Base-by-base conservation (phyloP, 306 rosid genomes). In the Rosa multiflora region DNA sequence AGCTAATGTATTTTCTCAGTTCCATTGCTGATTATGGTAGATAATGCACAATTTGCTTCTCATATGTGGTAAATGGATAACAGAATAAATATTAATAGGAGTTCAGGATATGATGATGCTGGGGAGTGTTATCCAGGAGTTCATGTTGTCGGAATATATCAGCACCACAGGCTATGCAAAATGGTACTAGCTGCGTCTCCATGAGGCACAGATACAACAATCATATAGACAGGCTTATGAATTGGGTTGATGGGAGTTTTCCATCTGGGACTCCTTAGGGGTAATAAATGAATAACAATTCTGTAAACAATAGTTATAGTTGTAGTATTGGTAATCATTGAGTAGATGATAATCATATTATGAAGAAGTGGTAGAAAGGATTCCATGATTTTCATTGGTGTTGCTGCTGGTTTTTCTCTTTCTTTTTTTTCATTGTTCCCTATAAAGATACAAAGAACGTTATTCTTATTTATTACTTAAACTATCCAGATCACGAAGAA, bases 41-140 rank as follows among this genome's bases (percentile, higher is more conserved):
- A 58, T 74, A 74, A 21, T 74, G 35, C 17, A 58, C 52, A 12
- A 1, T 74, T 35, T 42, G 40, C 17, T 75, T 29, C 58, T 44
- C 70, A 46, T 29, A 59, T 75, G 79, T 10, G 59, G 70, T 75
- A 75, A 59, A 14, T 43, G 7, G 56, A 23, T 59, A 15, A 11
- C 29, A 42, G 40, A 56, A 43, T 58, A 58, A 13, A 35, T 58
- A 58, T 13, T 62, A 0, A 12, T 26, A 26, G n/a, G n/a, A n/a
- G 29, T 49, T 72, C 26, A 48, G 35, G 40, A 35, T 53, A 73
- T 32, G 29, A 73, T 15, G 17, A 10, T 6, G 10, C 53, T 21
- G 42, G 37, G 32, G 20, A 12, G n/a, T 53, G 67, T 14, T 17
- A 21, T 40, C 67, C 53, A 40, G 35, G 48, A 51, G 53, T 55